Conservation (phyloP, 768 basidiomycete species). For the Cystofilobasidium ferigula region DNA sequence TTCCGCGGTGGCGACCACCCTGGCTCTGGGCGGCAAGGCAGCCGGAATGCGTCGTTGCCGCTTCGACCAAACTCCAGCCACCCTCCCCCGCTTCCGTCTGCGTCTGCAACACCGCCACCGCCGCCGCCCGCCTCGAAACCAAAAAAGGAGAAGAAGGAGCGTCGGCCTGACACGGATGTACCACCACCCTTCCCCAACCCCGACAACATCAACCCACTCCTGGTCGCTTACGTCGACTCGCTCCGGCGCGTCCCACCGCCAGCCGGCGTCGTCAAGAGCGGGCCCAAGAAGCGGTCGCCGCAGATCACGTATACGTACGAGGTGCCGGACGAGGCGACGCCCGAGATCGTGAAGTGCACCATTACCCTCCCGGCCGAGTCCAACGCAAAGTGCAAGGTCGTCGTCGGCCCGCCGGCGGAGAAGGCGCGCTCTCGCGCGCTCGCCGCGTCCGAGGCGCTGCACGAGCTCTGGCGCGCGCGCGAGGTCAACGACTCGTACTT, state of each 20-base stretch:
- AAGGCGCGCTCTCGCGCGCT: conserved; percentile 3
- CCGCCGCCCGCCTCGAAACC: no score
- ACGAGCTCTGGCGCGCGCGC: conserved; percentile 14
- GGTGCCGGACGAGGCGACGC: background rate
- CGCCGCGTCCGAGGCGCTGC: background rate
- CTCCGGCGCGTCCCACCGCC: background rate
- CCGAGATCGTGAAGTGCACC: conserved; percentile 11
- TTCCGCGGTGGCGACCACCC: no score
- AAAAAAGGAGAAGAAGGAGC: background rate
- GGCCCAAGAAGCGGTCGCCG: background rate
- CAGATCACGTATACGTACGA: background rate
- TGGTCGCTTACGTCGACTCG: conserved; percentile 11
- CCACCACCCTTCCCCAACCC: background rate
- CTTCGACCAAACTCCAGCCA: no score
- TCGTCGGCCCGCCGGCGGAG: background rate
- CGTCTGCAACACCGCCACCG: no score
- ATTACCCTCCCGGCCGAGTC: conserved; percentile 14
- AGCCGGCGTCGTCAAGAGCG: background rate
- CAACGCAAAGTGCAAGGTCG: background rate
- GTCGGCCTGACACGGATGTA: background rate
- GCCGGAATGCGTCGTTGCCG: no score
- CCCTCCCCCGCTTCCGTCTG: no score
- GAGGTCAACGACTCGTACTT: conserved; percentile 18
- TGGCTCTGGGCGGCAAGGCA: no score
- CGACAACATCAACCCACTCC: background rate